Conservation (phyloP, 257 asterid species). For the Nicotiana noctiflora region DNA sequence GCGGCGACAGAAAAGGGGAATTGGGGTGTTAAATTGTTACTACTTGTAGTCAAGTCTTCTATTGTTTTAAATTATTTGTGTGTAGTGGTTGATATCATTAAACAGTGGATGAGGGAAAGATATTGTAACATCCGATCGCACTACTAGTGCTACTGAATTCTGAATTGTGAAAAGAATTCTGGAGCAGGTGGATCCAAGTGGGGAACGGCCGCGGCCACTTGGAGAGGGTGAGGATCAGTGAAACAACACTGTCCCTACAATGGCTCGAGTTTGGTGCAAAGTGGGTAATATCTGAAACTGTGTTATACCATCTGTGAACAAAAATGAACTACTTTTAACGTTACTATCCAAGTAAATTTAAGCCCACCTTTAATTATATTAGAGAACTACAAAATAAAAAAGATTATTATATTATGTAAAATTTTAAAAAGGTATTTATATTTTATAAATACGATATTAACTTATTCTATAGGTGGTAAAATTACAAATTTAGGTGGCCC, state of each 20-base stretch:
- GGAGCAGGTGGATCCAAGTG: slow-evolving; percentile 13
- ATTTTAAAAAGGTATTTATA: too few species aligned
- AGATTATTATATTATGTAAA: too few species aligned
- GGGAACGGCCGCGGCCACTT: not conserved
- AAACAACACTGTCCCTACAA: slow-evolving; percentile 26
- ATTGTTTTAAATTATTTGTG: not conserved
- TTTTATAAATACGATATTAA: too few species aligned
- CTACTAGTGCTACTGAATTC: not conserved
- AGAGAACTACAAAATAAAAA: too few species aligned
- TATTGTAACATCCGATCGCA: not conserved
- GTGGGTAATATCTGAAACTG: slow-evolving; percentile 11
- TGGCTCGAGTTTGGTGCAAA: slow-evolving; percentile 28
- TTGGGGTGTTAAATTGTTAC: not conserved
- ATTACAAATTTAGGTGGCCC: too few species aligned
- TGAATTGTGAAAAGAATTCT: not conserved
- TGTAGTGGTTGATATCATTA: not conserved
- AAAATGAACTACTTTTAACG: not conserved
- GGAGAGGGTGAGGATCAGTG: slow-evolving; percentile 14
- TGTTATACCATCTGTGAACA: slow-evolving; percentile 19
- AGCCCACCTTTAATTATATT: too few species aligned
- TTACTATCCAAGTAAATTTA: not conserved
- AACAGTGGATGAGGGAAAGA: not conserved
- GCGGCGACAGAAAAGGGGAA: not conserved
- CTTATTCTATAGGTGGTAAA: too few species aligned
- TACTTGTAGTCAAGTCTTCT: not conserved